Evolutionary conservation across 2,329 filamentous ascomycete genomes (phyloP).

Genomic region (Sclerotinia trifoliorum): DNA sequence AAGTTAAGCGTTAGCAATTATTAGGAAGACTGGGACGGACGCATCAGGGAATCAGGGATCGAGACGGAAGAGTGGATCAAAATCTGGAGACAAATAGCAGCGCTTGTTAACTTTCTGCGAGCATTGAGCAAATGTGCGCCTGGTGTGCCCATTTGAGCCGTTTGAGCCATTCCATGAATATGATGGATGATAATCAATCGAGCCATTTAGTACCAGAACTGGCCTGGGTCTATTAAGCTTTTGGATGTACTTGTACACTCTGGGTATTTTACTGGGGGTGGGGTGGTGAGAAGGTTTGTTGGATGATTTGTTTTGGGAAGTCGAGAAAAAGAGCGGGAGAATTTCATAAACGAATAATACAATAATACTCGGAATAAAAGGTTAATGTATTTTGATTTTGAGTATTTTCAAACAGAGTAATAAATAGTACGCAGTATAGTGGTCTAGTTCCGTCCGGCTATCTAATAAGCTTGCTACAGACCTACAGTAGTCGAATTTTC

Average conservation of each 20-base stretch:
- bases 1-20: conserved; percentile 32
- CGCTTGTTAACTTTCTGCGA: conserved; percentile 22
- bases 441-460: conserved; percentile 16
- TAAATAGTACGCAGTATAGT: not conserved
- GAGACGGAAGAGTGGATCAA: conserved; percentile 30
- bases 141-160: conserved; percentile 19
- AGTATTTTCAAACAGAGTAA: not conserved
- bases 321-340: not conserved
- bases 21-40: conserved; percentile 23
- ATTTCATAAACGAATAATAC: conserved; percentile 1
- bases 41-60: conserved; percentile 32
- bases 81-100: conserved; percentile 27
- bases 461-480: not conserved
- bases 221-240: conserved; percentile 13
- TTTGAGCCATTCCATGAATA: conserved; percentile 16
- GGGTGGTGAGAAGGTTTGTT: conserved; percentile 17
- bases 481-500: not conserved
- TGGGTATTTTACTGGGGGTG: conserved; percentile 19
- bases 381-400: not conserved
- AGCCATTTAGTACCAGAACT: conserved; percentile 17
- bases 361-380: not conserved
- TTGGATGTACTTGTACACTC: conserved; percentile 14
- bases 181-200: not conserved
- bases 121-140: conserved; percentile 25
- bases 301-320: conserved; percentile 16